Conservation (phyloP, 2,329 filamentous ascomycete species). For the Lizonia empirigonia region DNA sequence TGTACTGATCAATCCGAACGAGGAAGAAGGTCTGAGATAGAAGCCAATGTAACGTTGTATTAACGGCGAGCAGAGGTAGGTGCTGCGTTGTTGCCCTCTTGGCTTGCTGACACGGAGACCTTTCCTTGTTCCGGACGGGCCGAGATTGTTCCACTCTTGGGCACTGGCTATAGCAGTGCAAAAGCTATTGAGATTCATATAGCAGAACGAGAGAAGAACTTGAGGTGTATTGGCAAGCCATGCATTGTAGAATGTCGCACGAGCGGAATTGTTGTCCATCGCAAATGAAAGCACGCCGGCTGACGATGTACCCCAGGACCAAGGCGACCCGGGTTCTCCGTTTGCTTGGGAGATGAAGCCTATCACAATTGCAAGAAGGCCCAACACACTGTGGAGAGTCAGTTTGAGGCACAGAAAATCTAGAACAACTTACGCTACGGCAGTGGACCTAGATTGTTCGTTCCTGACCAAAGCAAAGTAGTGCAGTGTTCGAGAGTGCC, state of each 20-base stretch:
- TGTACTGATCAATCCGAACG: conserved; percentile 25
- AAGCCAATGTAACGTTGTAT: conserved; percentile 51
- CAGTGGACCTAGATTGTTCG: neutral
- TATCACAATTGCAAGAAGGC: neutral
- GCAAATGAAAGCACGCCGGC: conserved; percentile 8
- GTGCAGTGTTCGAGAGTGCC: neutral
- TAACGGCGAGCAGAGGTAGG: conserved; percentile 46
- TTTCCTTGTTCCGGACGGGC: conserved; percentile 40
- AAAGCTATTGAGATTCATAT: conserved; percentile 54
- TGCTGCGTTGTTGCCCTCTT: conserved; percentile 43
- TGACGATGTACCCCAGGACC: conserved; percentile 18
- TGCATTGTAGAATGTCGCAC: conserved; percentile 16
- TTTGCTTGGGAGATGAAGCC: neutral
- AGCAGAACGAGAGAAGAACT: conserved; percentile 54
- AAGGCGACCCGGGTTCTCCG: neutral
- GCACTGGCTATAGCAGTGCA: conserved; percentile 55
- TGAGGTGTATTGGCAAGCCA: conserved; percentile 57
- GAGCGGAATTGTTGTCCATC: neutral
- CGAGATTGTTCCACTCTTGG: conserved; percentile 55
- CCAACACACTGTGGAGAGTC: neutral
- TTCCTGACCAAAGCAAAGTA: neutral
- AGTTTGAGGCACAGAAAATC: neutral
- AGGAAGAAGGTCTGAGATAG: conserved; percentile 54
- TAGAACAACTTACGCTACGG: neutral
- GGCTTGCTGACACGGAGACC: conserved; percentile 46